phyloP scores from a whole-genome alignment of 2,329 filamentous ascomycete genomes.

The Acrocalymma vagum region DNA sequence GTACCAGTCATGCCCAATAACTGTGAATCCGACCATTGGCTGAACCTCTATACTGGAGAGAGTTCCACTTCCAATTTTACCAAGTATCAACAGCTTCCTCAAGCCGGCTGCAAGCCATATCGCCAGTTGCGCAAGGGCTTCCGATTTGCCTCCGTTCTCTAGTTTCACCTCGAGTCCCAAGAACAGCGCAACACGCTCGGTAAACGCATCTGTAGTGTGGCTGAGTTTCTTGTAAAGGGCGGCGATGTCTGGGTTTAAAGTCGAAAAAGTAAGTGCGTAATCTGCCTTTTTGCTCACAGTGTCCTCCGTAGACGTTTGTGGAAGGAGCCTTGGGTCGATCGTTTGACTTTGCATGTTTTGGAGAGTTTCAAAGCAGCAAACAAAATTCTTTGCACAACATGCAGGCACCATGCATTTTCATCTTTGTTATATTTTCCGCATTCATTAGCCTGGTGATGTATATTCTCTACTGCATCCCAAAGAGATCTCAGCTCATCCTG shows the following conservation, averaged over 20 bases:
- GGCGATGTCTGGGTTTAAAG: conserved; percentile 14
- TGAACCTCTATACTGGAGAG: too few species aligned
- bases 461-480: too few species aligned
- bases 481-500: too few species aligned
- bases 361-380: conserved; percentile 2
- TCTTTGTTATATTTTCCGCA: conserved; percentile 2
- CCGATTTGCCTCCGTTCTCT: too few species aligned
- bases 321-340: conserved; percentile 19
- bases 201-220: conserved; percentile 18
- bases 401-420: conserved; percentile 5
- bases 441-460: too few species aligned
- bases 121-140: too few species aligned
- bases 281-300: conserved; percentile 12
- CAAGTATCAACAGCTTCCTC: too few species aligned
- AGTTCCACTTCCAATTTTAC: too few species aligned
- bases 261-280: conserved; percentile 18
- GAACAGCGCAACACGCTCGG: conserved; percentile 10
- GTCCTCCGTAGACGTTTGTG: conserved; percentile 9
- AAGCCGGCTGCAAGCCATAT: too few species aligned
- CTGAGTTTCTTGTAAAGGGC: conserved; percentile 16
- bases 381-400: conserved; percentile 7
- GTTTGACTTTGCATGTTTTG: conserved; percentile 20
- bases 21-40: too few species aligned
- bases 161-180: conserved; percentile 22
- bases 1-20: too few species aligned